Conservation (phyloP, 108 stramenopile species). For the Schizochytrium sp. region DNA sequence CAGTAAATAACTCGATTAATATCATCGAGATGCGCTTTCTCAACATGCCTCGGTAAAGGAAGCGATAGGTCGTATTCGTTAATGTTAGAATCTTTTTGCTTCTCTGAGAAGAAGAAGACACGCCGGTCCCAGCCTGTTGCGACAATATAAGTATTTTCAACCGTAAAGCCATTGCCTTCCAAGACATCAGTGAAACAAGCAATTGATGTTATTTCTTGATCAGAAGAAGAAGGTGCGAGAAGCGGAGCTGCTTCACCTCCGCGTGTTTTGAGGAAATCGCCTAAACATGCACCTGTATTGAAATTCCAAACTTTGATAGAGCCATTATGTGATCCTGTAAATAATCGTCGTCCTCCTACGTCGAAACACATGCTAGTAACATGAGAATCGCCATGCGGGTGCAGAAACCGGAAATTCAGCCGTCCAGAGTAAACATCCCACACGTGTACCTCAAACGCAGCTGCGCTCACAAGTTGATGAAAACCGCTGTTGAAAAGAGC, state of each 20-base stretch:
- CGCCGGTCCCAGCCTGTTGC: slow-evolving; percentile 43
- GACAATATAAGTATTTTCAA: slow-evolving; percentile 9
- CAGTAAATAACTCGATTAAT: slow-evolving; percentile 38
- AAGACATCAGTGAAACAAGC: slow-evolving; percentile 25
- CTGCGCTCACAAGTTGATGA: slow-evolving; percentile 55
- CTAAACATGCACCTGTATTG: slow-evolving; percentile 43
- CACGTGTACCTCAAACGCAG: slow-evolving; percentile 13
- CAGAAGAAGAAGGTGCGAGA: not conserved
- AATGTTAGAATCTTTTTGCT: not conserved
- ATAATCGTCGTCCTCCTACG: slow-evolving; percentile 24
- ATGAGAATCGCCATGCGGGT: not conserved
- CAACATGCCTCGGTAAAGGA: slow-evolving; percentile 31
- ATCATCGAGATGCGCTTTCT: slow-evolving; percentile 32
- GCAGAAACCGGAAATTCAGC: not conserved
- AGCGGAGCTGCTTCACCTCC: not conserved
- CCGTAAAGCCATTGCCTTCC: slow-evolving; percentile 41
- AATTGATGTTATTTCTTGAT: slow-evolving; percentile 51
- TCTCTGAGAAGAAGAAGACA: slow-evolving; percentile 21
- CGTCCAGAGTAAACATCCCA: slow-evolving; percentile 52
- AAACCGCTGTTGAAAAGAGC: slow-evolving; percentile 23
- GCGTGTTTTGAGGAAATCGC: slow-evolving; percentile 32
- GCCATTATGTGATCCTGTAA: slow-evolving; percentile 30
- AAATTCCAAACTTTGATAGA: slow-evolving; percentile 58
- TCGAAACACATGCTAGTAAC: slow-evolving; percentile 23
- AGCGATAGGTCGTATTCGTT: not conserved